A percentile compares a stretch with the other conserved stretches of the same genome.
Conservation (phyloP, 129 eudicot species). For the Kitagawia praeruptora region DNA sequence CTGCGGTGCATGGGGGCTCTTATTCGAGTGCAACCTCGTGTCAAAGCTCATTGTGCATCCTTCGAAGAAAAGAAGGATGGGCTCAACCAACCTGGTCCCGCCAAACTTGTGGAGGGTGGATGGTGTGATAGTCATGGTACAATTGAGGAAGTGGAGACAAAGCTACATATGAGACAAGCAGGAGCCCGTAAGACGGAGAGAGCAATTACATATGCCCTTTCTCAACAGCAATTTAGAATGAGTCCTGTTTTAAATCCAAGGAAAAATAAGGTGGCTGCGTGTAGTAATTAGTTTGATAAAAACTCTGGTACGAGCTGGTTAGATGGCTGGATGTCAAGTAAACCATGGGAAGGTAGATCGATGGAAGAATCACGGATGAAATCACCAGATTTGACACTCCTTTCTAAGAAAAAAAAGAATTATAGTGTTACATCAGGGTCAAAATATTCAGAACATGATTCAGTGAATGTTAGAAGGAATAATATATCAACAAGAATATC, state of each 20-base stretch:
- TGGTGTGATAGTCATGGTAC: slow-evolving; percentile 84
- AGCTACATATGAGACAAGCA: slow-evolving; percentile 70
- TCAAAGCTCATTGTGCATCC: slow-evolving; percentile 42
- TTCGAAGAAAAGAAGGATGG: slow-evolving; percentile 18
- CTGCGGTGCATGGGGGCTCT: slow-evolving; percentile 97
- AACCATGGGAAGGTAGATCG: slow-evolving; percentile 64
- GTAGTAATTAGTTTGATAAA: slow-evolving; percentile 32
- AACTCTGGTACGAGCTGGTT: slow-evolving; percentile 56
- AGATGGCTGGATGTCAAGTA: slow-evolving; percentile 91
- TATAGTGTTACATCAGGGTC: slow-evolving; percentile 31
- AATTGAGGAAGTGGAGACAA: slow-evolving; percentile 48
- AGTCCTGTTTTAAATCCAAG: slow-evolving; percentile 28
- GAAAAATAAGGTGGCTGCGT: slow-evolving; percentile 10
- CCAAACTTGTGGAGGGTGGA: slow-evolving; percentile 59
- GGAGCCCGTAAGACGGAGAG: slow-evolving; percentile 75
- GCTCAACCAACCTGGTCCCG: slow-evolving; percentile 25
- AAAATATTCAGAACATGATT: slow-evolving; percentile 31
- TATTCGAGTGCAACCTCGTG: slow-evolving; percentile 79
- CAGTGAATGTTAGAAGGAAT: slow-evolving; percentile 36
- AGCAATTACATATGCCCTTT: slow-evolving; percentile 55
- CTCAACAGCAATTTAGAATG: slow-evolving; percentile 58
- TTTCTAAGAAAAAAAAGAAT: slow-evolving; percentile 24
- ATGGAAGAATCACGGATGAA: slow-evolving; percentile 27
- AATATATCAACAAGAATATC: slow-evolving; percentile 46
- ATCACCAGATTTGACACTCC: slow-evolving; percentile 24